Evolutionary conservation across 495 filamentous ascomycete genomes (phyloP).

Genomic region (Daldinia decipiens): DNA sequence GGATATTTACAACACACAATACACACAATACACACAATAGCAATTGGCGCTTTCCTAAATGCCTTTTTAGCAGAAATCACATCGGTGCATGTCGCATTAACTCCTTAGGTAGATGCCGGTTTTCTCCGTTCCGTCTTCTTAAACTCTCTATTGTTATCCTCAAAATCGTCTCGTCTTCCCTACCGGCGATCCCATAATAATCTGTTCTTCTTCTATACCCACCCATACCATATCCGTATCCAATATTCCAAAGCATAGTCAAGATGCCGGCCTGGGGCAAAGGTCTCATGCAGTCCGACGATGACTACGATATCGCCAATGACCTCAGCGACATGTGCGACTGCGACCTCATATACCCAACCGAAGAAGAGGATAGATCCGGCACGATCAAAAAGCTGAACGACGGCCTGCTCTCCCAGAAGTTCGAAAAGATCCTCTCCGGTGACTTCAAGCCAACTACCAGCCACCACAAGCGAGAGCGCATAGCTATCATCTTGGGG

Average conservation of each 20-base stretch:
- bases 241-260: neutral
- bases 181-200: neutral
- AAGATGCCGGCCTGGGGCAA: constrained; percentile 40
- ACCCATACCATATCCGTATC: neutral
- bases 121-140: neutral
- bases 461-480: constrained; percentile 31
- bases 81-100: neutral
- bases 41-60: neutral
- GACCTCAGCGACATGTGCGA: constrained; percentile 29
- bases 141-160: neutral
- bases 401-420: constrained; percentile 24
- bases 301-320: constrained; percentile 32
- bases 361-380: neutral
- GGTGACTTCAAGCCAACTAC: constrained; percentile 15
- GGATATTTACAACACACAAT: neutral
- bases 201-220: neutral
- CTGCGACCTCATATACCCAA: constrained; percentile 16
- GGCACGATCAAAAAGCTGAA: constrained; percentile 22
- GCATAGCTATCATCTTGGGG: constrained; percentile 29
- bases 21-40: neutral
- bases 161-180: neutral
- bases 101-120: neutral
- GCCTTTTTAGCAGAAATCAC: neutral
- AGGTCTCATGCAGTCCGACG: constrained; percentile 38
- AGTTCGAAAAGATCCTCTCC: constrained; percentile 29